Evolutionary conservation across 805 yeast genomes (phyloP).

Genomic region (Barnettozyma siamensis): DNA sequence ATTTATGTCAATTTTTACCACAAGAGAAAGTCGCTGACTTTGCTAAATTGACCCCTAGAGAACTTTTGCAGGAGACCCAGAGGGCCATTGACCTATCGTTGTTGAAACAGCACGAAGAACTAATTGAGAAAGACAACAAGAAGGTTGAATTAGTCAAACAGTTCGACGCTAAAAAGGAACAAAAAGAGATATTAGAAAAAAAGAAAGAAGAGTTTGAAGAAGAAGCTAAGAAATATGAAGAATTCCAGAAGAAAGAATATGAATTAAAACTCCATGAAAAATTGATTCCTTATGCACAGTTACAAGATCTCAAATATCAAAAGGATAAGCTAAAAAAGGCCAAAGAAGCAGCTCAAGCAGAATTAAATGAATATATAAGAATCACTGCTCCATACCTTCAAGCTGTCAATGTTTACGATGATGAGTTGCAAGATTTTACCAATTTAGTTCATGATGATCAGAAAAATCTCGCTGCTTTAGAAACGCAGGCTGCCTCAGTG

Average conservation of each 20-base stretch:
- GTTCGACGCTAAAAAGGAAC: conserved; percentile 25
- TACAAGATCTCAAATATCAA: conserved; percentile 31
- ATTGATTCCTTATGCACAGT: conserved; percentile 42
- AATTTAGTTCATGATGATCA: conserved; percentile 26
- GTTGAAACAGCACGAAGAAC: conserved; percentile 46
- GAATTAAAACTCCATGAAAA: conserved; percentile 44
- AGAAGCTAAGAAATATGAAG: conserved; percentile 43
- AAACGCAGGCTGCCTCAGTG: background rate
- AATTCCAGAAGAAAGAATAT: conserved; percentile 39
- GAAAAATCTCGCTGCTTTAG: conserved; percentile 10
- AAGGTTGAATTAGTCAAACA: conserved; percentile 34
- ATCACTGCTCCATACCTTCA: conserved; percentile 19
- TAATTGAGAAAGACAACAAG: conserved; percentile 46
- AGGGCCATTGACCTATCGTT: conserved; percentile 68
- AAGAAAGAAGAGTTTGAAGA: conserved; percentile 36
- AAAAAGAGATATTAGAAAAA: conserved; percentile 29
- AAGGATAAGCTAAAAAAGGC: conserved; percentile 20
- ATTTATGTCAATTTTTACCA: conserved; percentile 89
- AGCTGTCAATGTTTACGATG: conserved; percentile 16
- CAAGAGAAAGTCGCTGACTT: conserved; percentile 94
- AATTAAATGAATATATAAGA: conserved; percentile 23
- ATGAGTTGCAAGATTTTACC: conserved; percentile 25
- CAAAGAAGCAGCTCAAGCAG: conserved; percentile 23
- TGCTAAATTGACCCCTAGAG: conserved; percentile 74
- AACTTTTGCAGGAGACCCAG: conserved; percentile 69